A percentile compares a stretch with the other conserved stretches of the same genome.
Evolutionary conservation across 1,284 basidiomycete genomes (phyloP).

Genomic region (Filobasidium uniguttulatum): DNA sequence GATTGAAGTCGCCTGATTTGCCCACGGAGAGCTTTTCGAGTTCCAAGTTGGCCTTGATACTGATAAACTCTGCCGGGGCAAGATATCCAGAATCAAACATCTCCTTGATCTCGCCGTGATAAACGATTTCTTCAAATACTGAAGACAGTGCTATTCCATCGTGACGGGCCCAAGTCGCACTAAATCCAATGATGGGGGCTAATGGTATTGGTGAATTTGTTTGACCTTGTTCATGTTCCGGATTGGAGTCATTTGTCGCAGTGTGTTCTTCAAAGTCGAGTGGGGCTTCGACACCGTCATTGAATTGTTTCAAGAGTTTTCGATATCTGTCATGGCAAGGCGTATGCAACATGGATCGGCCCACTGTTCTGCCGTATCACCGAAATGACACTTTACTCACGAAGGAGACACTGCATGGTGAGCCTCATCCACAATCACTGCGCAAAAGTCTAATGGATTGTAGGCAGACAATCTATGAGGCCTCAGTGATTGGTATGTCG

Average conservation of each 20-base stretch:
- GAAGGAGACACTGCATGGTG: conserved; percentile 88
- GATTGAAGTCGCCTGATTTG: conserved; percentile 62
- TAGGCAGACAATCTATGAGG: conserved; percentile 63
- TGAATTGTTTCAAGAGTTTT: too few species aligned
- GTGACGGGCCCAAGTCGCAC: conserved; percentile 84
- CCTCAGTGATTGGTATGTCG: conserved; percentile 80
- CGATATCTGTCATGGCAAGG: too few species aligned
- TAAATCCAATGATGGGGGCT: conserved; percentile 85
- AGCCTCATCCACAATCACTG: conserved; percentile 81
- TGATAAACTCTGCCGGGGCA: conserved; percentile 67
- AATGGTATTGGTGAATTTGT: conserved; percentile 7
- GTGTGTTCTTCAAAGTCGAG: too few species aligned
- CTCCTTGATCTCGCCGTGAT: conserved; percentile 78
- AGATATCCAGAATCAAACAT: conserved; percentile 94
- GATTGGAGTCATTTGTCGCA: too few species aligned
- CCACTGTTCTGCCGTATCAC: too few species aligned
- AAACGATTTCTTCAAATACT: conserved; percentile 83
- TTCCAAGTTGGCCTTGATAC: conserved; percentile 59
- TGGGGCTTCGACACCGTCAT: too few species aligned
- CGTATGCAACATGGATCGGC: too few species aligned
- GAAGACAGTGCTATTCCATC: conserved; percentile 79
- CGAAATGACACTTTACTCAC: conserved; percentile 39
- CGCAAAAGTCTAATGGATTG: conserved; percentile 55
- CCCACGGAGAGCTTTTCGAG: conserved; percentile 54
- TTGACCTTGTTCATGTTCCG: neutral